Percentiles rank a stretch among this genome's conserved stretches.
phyloP scores from a whole-genome alignment of 371 early-diverging fungal species.

The Capillidium heterosporum region DNA sequence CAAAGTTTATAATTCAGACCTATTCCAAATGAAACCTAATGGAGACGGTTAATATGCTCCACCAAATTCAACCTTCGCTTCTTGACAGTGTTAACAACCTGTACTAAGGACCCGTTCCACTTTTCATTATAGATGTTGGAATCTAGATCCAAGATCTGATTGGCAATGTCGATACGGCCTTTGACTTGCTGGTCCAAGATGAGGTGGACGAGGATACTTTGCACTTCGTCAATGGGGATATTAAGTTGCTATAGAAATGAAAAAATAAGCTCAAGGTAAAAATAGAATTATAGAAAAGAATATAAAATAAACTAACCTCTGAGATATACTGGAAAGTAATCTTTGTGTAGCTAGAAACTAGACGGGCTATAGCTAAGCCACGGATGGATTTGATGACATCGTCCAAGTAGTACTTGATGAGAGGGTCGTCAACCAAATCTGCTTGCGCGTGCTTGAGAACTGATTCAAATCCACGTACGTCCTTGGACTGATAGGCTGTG shows the following conservation, averaged over 20 bases:
- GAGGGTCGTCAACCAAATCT: slow-evolving; percentile 73
- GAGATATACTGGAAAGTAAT: slow-evolving; percentile 32
- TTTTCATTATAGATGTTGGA: no score
- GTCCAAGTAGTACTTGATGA: slow-evolving; percentile 75
- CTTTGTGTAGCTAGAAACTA: slow-evolving; percentile 10
- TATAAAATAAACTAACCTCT: slow-evolving; percentile 23
- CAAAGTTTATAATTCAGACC: no score
- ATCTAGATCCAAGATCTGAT: slow-evolving; percentile 43
- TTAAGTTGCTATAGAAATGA: slow-evolving; percentile 59
- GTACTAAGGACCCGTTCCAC: no score
- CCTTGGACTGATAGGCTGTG: slow-evolving; percentile 71
- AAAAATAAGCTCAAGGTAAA: no score
- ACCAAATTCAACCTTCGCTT: no score
- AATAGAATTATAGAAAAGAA: slow-evolving; percentile 4
- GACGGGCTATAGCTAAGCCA: slow-evolving; percentile 61
- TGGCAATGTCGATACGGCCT: slow-evolving; percentile 76
- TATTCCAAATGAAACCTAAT: no score
- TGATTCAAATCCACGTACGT: slow-evolving; percentile 71
- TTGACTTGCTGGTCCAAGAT: slow-evolving; percentile 70
- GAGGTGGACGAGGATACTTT: slow-evolving; percentile 61
- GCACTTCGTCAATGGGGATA: slow-evolving; percentile 53
- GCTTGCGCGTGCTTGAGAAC: slow-evolving; percentile 32
- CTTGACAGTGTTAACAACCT: no score
- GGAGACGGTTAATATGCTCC: no score
- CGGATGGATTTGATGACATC: slow-evolving; percentile 79